A percentile compares a stretch with the other conserved stretches of the same genome.
Evolutionary conservation across 345 rosid genomes (phyloP).

Genomic region (Salix caprea): DNA sequence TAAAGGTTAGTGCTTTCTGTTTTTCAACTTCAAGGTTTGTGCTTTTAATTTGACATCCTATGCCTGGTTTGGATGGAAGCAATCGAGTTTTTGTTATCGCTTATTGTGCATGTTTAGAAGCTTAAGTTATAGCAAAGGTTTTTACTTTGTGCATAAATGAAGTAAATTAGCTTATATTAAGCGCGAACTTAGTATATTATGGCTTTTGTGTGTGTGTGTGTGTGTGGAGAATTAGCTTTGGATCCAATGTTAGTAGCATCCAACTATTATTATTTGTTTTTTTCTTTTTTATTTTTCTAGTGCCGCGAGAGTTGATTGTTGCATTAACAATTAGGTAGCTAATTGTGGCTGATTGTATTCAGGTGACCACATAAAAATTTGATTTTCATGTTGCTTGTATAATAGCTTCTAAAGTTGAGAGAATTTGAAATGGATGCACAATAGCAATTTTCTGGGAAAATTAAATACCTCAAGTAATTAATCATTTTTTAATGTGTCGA

Average conservation of each 20-base stretch:
- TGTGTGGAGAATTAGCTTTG: constrained; percentile 1
- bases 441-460: neutral
- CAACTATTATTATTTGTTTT: neutral
- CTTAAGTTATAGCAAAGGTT: constrained; percentile 5
- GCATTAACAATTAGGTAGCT: neutral
- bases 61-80: neutral
- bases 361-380: neutral
- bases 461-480: neutral
- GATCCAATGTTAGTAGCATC: neutral
- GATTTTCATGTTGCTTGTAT: neutral
- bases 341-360: neutral
- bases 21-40: neutral
- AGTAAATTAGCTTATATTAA: neutral
- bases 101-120: constrained; percentile 3
- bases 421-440: neutral
- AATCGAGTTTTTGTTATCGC: neutral
- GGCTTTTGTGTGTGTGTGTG: neutral
- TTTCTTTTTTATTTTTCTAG: neutral
- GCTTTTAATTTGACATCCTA: neutral
- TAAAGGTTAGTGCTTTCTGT: constrained; percentile 68
- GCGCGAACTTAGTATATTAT: neutral
- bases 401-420: neutral
- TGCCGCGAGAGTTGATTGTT: neutral
- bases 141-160: constrained; percentile 15
- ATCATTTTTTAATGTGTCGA: neutral